Evolutionary conservation across 2,329 filamentous ascomycete species (phyloP).

Genomic region (Pseudocercospora eumusae): DNA sequence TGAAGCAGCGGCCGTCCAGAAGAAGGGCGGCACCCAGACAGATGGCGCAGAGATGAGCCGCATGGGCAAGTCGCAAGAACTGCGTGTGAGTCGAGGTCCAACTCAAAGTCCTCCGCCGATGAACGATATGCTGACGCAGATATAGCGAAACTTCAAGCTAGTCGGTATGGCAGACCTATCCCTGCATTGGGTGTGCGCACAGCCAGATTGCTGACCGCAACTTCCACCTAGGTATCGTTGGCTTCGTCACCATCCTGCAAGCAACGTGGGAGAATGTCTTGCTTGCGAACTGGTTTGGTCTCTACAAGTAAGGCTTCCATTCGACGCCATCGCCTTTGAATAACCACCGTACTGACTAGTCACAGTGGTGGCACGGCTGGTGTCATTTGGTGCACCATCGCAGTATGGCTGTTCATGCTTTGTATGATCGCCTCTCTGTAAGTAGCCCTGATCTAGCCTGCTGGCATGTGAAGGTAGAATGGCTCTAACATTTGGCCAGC

Average conservation of each 20-base stretch:
- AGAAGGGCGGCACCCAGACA: conserved; percentile 36
- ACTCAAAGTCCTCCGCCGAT: not conserved
- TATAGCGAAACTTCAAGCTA: conserved; percentile 24
- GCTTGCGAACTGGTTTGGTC: conserved; percentile 38
- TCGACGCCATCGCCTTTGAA: not conserved
- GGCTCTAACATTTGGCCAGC: conserved; percentile 20
- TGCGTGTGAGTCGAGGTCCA: conserved; percentile 41
- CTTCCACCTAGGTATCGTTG: conserved; percentile 55
- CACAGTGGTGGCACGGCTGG: conserved; percentile 20
- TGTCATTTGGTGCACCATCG: conserved; percentile 39
- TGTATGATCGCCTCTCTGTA: conserved; percentile 38
- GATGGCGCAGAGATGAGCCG: conserved; percentile 52
- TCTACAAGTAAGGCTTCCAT: conserved; percentile 28
- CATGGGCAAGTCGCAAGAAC: conserved; percentile 54
- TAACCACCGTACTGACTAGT: not conserved
- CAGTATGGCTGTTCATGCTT: conserved; percentile 39
- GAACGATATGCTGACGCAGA: not conserved
- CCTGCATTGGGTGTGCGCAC: conserved; percentile 13
- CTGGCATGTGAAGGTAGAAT: not conserved
- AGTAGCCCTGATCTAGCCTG: conserved; percentile 9
- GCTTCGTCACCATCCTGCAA: conserved; percentile 56
- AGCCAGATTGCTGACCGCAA: conserved; percentile 39
- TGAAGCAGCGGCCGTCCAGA: conserved; percentile 26
- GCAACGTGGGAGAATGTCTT: conserved; percentile 58
- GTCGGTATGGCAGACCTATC: conserved; percentile 17